These are phyloP conservation scores for Phaseolus lunatus DNA, from an alignment of 306 rosid genomes.

Conservation along the genomic window DNA sequence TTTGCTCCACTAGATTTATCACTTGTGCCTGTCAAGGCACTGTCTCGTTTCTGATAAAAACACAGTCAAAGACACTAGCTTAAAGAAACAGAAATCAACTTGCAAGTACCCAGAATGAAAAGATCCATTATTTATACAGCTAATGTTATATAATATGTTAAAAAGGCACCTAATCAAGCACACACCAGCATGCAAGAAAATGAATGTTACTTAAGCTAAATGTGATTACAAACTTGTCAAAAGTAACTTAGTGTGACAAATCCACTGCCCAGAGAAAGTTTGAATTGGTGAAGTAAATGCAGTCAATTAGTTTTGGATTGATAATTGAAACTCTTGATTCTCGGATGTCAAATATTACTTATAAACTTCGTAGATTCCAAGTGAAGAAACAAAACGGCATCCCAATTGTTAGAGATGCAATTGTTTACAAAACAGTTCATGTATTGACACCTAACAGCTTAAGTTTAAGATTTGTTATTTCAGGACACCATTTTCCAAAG, in stretches of 20 bases:
- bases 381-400: slow-evolving; percentile 29
- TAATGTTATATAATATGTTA: slow-evolving; percentile 27
- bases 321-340: slow-evolving; percentile 30
- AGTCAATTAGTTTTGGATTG: slow-evolving; percentile 4
- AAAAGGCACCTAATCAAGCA: slow-evolving; percentile 26
- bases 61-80: slow-evolving; percentile 42
- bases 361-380: slow-evolving; percentile 10
- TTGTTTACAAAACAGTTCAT: neutral
- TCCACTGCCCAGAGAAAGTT: slow-evolving; percentile 1
- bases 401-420: neutral
- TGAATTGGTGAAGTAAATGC: slow-evolving; percentile 32
- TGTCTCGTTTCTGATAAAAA: slow-evolving; percentile 87
- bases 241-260: slow-evolving; percentile 37
- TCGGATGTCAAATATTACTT: slow-evolving; percentile 16
- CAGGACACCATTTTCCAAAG: slow-evolving; percentile 5
- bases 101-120: slow-evolving; percentile 26
- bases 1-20: slow-evolving; percentile 93
- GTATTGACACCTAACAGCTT: neutral
- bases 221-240: slow-evolving; percentile 26
- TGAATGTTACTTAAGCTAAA: slow-evolving; percentile 36
- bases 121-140: slow-evolving; percentile 24
- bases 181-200: slow-evolving; percentile 36
- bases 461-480: neutral
- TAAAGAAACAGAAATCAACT: slow-evolving; percentile 44
- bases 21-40: slow-evolving; percentile 71